Conservation (phyloP, 768 basidiomycete genomes). For the Boletus coccyginus region DNA sequence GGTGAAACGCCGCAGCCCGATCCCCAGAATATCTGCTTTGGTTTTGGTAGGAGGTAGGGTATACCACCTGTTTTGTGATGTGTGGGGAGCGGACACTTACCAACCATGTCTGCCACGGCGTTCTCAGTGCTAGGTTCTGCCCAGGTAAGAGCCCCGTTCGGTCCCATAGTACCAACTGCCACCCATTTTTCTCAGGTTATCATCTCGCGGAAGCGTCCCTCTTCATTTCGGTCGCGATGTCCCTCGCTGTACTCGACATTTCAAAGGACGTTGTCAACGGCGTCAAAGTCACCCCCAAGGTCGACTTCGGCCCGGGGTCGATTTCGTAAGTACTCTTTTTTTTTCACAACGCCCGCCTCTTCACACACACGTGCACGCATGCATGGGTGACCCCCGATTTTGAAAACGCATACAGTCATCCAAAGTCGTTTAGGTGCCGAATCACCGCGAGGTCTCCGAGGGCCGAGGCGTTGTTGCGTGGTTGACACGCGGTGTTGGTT, state of each 20-base stretch:
- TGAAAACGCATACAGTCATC: slow-evolving; percentile 32
- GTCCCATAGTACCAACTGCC: too few relatives aligned
- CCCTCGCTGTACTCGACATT: slow-evolving; percentile 47
- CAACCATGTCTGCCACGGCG: background rate
- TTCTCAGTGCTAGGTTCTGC: slow-evolving; percentile 12
- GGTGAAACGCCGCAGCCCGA: slow-evolving; percentile 18
- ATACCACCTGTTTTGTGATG: too few relatives aligned
- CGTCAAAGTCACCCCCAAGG: slow-evolving; percentile 41
- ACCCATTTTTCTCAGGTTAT: slow-evolving; percentile 13
- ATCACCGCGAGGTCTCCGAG: slow-evolving; percentile 53
- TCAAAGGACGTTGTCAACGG: slow-evolving; percentile 41
- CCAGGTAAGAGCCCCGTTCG: slow-evolving; percentile 9
- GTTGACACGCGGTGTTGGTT: background rate
- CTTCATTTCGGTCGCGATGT: slow-evolving; percentile 29
- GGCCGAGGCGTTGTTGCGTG: slow-evolving; percentile 21
- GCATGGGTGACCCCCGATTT: background rate
- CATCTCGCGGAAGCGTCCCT: slow-evolving; percentile 30
- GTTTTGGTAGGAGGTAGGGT: slow-evolving; percentile 31
- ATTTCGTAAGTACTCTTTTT: slow-evolving; percentile 37
- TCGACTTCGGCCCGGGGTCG: slow-evolving; percentile 40
- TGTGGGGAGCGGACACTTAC: too few relatives aligned
- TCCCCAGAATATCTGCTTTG: slow-evolving; percentile 19
- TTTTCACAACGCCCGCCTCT: background rate
- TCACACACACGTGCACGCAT: too few relatives aligned
- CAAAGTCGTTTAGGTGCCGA: slow-evolving; percentile 53